Evolutionary conservation across 495 filamentous ascomycete genomes (phyloP).

Genomic region (Pyronema omphalodes): DNA sequence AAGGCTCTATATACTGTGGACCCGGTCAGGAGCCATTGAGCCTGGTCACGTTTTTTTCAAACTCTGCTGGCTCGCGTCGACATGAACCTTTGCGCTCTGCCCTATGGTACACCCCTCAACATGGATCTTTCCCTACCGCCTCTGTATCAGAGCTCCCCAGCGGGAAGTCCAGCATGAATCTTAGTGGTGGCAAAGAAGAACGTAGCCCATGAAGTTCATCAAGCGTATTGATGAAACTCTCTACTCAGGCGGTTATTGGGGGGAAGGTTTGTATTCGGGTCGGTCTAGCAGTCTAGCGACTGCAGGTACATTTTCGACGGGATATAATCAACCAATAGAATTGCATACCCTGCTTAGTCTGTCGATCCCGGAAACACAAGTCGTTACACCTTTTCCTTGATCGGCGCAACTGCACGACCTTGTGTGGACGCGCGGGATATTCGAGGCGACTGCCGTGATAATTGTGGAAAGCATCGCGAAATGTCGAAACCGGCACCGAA

Average conservation of each 20-base stretch:
- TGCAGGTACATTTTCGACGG: not conserved
- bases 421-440: no score
- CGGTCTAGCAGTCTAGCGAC: not conserved
- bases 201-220: not conserved
- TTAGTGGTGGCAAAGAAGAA: not conserved
- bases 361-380: not conserved
- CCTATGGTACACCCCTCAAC: not conserved
- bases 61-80: not conserved
- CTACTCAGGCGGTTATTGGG: not conserved
- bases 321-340: not conserved
- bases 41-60: no score
- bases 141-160: not conserved
- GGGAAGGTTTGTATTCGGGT: not conserved
- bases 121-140: not conserved
- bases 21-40: not conserved
- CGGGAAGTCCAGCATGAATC: not conserved
- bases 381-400: not conserved
- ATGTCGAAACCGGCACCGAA: no score
- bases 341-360: not conserved
- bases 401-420: not conserved
- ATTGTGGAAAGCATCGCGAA: no score
- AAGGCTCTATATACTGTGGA: not conserved
- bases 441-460: no score
- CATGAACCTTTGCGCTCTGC: not conserved
- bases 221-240: not conserved